These are phyloP conservation scores for Alloteropsis angusta DNA, from an alignment of 202 grass and related monocot species.

Conservation along the genomic window DNA sequence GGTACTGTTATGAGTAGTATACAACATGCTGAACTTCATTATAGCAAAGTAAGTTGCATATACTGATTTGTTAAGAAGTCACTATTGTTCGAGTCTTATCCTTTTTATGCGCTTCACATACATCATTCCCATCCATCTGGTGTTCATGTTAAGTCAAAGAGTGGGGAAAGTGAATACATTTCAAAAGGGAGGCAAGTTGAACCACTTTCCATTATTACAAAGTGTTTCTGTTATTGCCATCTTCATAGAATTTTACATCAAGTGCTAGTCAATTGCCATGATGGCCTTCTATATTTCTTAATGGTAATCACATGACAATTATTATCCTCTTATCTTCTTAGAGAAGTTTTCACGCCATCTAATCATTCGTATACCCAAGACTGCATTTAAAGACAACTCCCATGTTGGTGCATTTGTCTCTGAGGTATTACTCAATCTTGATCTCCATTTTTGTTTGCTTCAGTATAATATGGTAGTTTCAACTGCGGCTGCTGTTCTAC, in stretches of 20 bases:
- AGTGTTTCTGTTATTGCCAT: not conserved
- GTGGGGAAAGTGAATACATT: not conserved
- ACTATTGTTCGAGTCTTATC: not conserved
- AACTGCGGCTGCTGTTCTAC: not conserved
- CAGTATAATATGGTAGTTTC: not conserved
- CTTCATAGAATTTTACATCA: not conserved
- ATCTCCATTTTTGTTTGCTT: constrained; percentile 5
- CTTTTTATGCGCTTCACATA: not conserved
- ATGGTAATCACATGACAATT: constrained; percentile 7
- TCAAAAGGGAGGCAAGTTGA: not conserved
- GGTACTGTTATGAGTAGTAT: not conserved
- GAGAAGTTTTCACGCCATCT: constrained; percentile 96
- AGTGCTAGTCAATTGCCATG: not conserved
- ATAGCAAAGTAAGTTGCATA: not conserved
- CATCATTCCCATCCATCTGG: not conserved
- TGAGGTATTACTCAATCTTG: constrained; percentile 46
- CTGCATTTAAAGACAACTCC: constrained; percentile 91
- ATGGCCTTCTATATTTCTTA: constrained; percentile 5
- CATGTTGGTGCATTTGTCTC: constrained; percentile 88
- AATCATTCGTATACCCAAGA: constrained; percentile 70
- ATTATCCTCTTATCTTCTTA: constrained; percentile 24
- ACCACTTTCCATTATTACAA: not conserved
- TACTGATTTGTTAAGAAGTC: not conserved
- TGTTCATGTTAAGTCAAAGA: not conserved
- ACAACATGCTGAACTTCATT: not conserved